Percentiles rank a stretch among this genome's conserved stretches.
These are phyloP conservation scores for Fusarium pilosicola DNA, from an alignment of 2,329 filamentous ascomycete species.

Conservation along the genomic window DNA sequence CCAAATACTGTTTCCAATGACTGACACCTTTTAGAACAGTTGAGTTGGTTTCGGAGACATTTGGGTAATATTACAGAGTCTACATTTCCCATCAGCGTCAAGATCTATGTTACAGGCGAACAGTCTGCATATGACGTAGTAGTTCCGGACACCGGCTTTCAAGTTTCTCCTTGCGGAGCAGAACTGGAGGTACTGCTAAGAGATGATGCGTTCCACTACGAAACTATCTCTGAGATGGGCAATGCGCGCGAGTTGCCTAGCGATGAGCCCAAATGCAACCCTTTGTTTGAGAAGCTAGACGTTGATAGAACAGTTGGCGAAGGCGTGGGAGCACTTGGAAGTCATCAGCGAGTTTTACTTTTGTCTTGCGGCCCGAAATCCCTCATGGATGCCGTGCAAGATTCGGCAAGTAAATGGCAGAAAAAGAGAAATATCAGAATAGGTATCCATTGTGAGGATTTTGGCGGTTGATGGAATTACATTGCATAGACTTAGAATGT, in stretches of 20 bases:
- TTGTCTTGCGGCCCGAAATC: not conserved
- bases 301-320: not conserved
- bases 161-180: rapidly evolving
- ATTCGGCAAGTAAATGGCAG: not conserved
- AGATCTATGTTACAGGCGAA: not conserved
- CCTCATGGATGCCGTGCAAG: not conserved
- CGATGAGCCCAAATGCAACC: not conserved
- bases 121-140: not conserved
- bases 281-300: not conserved
- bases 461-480: not conserved
- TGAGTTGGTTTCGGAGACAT: not conserved
- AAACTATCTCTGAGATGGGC: not conserved
- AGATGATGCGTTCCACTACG: not conserved
- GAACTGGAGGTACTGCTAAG: not conserved
- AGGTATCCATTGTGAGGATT: not conserved
- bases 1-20: rapidly evolving
- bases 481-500: rapidly evolving
- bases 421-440: not conserved
- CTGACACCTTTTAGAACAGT: not conserved
- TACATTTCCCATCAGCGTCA: not conserved
- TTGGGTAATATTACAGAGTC: not conserved
- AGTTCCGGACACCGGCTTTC: rapidly evolving
- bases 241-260: not conserved
- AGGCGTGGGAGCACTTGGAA: rapidly evolving
- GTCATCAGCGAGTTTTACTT: rapidly evolving